A percentile compares a stretch with the other conserved stretches of the same genome.
phyloP scores from a whole-genome alignment of 2,329 filamentous ascomycete genomes.

The Aureobasidium sp. region DNA sequence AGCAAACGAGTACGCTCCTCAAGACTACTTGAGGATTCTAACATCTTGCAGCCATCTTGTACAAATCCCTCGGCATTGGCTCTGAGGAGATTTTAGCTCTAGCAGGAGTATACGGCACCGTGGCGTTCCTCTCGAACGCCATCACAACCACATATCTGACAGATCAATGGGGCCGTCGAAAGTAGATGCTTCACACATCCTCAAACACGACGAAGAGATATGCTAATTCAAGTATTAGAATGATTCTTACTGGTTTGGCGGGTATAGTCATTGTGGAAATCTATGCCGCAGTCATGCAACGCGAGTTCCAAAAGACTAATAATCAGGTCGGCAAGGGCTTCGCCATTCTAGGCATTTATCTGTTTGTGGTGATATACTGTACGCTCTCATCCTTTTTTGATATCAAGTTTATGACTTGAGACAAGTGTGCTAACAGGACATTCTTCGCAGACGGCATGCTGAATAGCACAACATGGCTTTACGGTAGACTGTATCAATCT shows the following conservation, averaged over 20 bases:
- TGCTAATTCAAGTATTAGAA: conserved; percentile 22
- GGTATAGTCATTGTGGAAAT: conserved; percentile 52
- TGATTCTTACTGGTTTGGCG: conserved; percentile 48
- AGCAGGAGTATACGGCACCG: conserved; percentile 49
- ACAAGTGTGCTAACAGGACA: no score
- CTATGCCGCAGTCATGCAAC: conserved; percentile 54
- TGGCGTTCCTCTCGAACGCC: conserved; percentile 45
- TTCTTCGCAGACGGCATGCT: conserved; percentile 41
- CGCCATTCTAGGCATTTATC: conserved; percentile 52
- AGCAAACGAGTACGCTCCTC: background rate
- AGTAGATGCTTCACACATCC: conserved; percentile 21
- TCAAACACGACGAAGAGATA: background rate
- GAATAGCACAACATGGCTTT: conserved; percentile 50
- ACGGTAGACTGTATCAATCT: conserved; percentile 29
- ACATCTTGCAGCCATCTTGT: conserved; percentile 40
- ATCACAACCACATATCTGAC: conserved; percentile 48
- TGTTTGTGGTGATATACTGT: conserved; percentile 53
- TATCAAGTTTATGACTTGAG: conserved; percentile 9
- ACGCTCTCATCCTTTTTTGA: conserved; percentile 19
- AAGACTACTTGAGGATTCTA: background rate
- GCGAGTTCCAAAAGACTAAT: conserved; percentile 48
- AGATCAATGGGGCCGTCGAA: conserved; percentile 54
- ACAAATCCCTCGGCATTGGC: conserved; percentile 48
- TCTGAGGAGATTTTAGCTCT: conserved; percentile 46
- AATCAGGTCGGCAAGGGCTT: conserved; percentile 54